phyloP scores from a whole-genome alignment of 108 stramenopile species.

The Hondaea fermentalgiana region DNA sequence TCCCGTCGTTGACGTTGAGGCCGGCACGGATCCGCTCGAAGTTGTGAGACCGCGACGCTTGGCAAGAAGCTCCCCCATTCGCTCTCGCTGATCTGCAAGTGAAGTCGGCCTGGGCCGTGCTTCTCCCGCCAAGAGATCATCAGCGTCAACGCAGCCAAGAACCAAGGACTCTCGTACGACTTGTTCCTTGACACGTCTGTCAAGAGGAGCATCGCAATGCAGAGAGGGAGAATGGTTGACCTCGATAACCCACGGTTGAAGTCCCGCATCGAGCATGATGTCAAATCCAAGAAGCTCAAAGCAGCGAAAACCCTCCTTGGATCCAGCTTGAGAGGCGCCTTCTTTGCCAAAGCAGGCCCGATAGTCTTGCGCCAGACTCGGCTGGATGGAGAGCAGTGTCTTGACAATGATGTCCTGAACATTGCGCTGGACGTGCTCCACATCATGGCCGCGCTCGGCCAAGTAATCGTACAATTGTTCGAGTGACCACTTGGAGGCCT shows the following conservation, averaged over 20 bases:
- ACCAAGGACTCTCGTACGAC: background rate
- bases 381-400: constrained; percentile 25
- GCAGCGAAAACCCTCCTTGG: constrained; percentile 24
- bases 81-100: background rate
- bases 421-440: background rate
- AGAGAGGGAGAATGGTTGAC: constrained; percentile 31
- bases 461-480: constrained; percentile 15
- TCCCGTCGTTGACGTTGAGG: too few relatives aligned
- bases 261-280: constrained; percentile 19
- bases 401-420: constrained; percentile 27
- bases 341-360: background rate
- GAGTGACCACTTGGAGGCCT: constrained; percentile 26
- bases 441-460: background rate
- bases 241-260: constrained; percentile 18
- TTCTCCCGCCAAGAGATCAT: background rate
- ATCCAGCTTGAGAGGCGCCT: background rate
- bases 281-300: constrained; percentile 35
- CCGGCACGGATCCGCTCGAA: background rate
- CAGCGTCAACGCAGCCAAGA: background rate
- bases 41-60: background rate
- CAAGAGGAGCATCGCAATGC: background rate
- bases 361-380: constrained; percentile 14
- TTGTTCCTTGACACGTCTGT: background rate
- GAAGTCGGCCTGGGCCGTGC: background rate
- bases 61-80: background rate